Conservation (phyloP, 2,329 filamentous ascomycete genomes). For the Trichophyton verrucosum region DNA sequence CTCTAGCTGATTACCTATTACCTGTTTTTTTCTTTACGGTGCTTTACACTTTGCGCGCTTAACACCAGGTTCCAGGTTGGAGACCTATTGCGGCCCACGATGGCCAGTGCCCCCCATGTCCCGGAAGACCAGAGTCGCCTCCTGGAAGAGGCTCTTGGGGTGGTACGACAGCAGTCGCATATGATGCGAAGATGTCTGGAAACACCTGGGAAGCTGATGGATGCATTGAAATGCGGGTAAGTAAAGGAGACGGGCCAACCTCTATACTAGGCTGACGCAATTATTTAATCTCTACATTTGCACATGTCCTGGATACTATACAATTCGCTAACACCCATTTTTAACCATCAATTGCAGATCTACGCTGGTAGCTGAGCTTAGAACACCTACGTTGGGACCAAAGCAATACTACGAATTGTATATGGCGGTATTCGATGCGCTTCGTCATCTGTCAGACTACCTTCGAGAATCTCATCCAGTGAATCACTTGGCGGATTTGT, state of each 20-base stretch:
- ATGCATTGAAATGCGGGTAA: slow-evolving; percentile 98
- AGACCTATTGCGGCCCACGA: not conserved
- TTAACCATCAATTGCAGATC: slow-evolving; percentile 48
- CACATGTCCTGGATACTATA: not conserved
- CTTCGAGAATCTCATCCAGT: slow-evolving; percentile 94
- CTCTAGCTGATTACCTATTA: not conserved
- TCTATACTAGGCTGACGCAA: not conserved
- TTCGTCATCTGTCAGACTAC: slow-evolving; percentile 91
- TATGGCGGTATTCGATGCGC: slow-evolving; percentile 96
- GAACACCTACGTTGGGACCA: slow-evolving; percentile 90
- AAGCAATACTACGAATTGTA: slow-evolving; percentile 99
- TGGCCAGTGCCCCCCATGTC: slow-evolving; percentile 35
- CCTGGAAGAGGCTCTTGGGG: slow-evolving; percentile 90
- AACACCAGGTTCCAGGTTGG: not conserved
- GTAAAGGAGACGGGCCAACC: slow-evolving; percentile 24
- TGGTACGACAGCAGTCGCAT: slow-evolving; percentile 91
- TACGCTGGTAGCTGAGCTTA: slow-evolving; percentile 93
- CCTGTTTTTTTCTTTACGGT: not conserved
- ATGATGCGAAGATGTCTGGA: slow-evolving; percentile 98
- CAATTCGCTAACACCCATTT: not conserved
- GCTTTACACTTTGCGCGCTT: not conserved
- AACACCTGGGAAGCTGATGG: slow-evolving; percentile 96
- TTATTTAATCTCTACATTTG: not conserved
- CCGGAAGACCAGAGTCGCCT: slow-evolving; percentile 77
- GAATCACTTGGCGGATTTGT: slow-evolving; percentile 94